These are phyloP conservation scores for Penicillium sp. DNA, from an alignment of 2,329 filamentous ascomycete genomes.

Conservation along the genomic window DNA sequence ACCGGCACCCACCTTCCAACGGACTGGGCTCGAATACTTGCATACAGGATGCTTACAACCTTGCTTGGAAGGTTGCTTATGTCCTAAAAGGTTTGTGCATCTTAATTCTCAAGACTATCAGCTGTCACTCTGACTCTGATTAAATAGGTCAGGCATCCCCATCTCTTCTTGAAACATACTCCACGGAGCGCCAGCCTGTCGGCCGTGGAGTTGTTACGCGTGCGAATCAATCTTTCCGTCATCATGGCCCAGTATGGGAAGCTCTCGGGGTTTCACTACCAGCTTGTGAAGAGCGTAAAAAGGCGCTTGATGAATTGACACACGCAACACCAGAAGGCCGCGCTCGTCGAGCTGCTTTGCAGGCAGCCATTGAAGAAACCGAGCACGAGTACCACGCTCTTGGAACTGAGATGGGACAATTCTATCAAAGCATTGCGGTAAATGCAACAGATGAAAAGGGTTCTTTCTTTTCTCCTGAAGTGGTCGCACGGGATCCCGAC, in stretches of 20 bases:
- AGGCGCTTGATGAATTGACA: slow-evolving; percentile 48
- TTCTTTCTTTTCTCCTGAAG: slow-evolving; percentile 19
- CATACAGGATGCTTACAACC: slow-evolving; percentile 61
- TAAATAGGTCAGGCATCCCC: slow-evolving; percentile 24
- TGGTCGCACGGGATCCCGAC: slow-evolving; percentile 45
- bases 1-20: slow-evolving; percentile 62
- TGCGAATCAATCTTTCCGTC: slow-evolving; percentile 61
- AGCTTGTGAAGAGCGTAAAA: slow-evolving; percentile 44
- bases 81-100: slow-evolving; percentile 41
- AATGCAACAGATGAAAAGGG: slow-evolving; percentile 49
- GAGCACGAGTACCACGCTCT: slow-evolving; percentile 59
- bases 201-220: slow-evolving; percentile 55
- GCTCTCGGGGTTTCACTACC: slow-evolving; percentile 51
- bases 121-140: neutral
- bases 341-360: slow-evolving; percentile 45
- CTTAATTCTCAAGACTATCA: neutral
- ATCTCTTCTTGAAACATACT: slow-evolving; percentile 51
- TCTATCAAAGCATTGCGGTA: slow-evolving; percentile 54
- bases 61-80: slow-evolving; percentile 61
- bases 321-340: slow-evolving; percentile 44
- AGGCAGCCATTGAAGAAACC: slow-evolving; percentile 48
- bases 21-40: slow-evolving; percentile 64
- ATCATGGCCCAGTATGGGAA: slow-evolving; percentile 54
- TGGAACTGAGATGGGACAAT: slow-evolving; percentile 65
- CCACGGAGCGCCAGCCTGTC: slow-evolving; percentile 55